Base-by-base conservation (phyloP, 2,329 filamentous ascomycete genomes). In the Microsporum audouinii region DNA sequence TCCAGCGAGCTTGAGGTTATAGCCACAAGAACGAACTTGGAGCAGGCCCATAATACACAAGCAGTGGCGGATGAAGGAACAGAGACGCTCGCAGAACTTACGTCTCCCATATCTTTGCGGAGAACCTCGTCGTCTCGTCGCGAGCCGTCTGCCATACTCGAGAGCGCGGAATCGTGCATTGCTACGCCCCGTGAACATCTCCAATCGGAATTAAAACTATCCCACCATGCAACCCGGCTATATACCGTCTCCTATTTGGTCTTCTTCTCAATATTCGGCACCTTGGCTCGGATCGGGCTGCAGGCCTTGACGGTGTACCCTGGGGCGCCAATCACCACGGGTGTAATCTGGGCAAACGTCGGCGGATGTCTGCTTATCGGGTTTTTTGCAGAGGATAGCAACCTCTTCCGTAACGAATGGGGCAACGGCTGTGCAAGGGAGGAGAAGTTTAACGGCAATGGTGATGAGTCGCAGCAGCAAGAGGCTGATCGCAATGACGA, bases 311-410 rank as follows among this genome's bases (percentile, higher is more conserved):
- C 90, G 0, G 83, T 80, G 61, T 96, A 95, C 71, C 85, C 88
- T 1, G 87, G 86, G 27, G 84, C 88, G 0, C 90, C 91, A 0
- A 78, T 94, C 27, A 77, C 84, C 3, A 91, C 89, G 60, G 82
- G 84, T 58, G 85, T 88, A 1, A 74, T 95, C 27, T 97, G 92
- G 92, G 86, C 91, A 63, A 96, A 97, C 69, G 86, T 96, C 55
- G 84, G 79, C 1, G 92, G 92, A 1, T 88, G 88, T 60, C 70
- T 95, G 0, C 66, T 95, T 62, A 88, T 97, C 83, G 92, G 94
- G 1, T 95, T 95, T 69, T 79, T 96, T 1, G 77, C 83, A 7
- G 89, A 96, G 74, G 89, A 96, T 69, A 80, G 84, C 64, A 85
- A 82, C 67, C 76, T 95, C 5, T 95, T 95, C 71, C 82, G 82